A percentile compares a stretch with the other conserved stretches of the same genome.
phyloP scores from a whole-genome alignment of 23 red algal genomes.

The Gracilaria gracilis region DNA sequence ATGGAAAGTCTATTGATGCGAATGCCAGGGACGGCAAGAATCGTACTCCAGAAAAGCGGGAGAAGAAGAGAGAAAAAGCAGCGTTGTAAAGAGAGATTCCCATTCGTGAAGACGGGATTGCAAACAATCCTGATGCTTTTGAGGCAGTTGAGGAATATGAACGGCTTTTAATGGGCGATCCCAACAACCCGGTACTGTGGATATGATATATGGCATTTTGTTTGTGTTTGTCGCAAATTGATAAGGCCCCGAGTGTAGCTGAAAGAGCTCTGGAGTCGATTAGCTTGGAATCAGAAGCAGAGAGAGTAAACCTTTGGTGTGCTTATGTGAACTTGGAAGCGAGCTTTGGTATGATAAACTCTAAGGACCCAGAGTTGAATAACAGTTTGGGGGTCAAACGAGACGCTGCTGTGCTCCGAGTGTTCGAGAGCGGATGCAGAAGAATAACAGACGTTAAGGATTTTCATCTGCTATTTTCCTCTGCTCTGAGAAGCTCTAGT shows the following conservation, averaged over 20 bases:
- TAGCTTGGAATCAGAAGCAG: conserved; percentile 50
- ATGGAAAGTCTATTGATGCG: not conserved
- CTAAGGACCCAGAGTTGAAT: conserved; percentile 20
- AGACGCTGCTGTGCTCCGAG: conserved; percentile 69
- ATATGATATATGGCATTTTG: conserved; percentile 96
- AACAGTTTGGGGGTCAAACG: conserved; percentile 44
- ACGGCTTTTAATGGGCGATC: conserved; percentile 83
- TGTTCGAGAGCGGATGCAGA: conserved; percentile 82
- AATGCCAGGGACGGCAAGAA: not conserved
- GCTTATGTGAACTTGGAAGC: conserved; percentile 94
- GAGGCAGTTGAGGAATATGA: conserved; percentile 96
- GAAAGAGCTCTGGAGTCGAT: conserved; percentile 88
- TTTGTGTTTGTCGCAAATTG: conserved; percentile 68
- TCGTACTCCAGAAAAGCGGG: conserved; percentile 68
- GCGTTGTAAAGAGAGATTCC: conserved; percentile 54
- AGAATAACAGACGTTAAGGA: conserved; percentile 71
- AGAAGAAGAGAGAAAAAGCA: conserved; percentile 55
- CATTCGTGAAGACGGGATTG: conserved; percentile 72
- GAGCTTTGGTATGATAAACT: conserved; percentile 57
- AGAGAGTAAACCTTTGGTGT: conserved; percentile 88
- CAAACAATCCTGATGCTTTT: conserved; percentile 62
- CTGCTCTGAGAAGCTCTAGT: conserved; percentile 48
- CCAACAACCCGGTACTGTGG: conserved; percentile 86
- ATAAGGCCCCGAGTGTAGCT: conserved; percentile 80
- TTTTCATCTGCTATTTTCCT: conserved; percentile 65